These are phyloP conservation scores for Trypanosoma theileri DNA, from an alignment of 208 protist species.

Conservation along the genomic window DNA sequence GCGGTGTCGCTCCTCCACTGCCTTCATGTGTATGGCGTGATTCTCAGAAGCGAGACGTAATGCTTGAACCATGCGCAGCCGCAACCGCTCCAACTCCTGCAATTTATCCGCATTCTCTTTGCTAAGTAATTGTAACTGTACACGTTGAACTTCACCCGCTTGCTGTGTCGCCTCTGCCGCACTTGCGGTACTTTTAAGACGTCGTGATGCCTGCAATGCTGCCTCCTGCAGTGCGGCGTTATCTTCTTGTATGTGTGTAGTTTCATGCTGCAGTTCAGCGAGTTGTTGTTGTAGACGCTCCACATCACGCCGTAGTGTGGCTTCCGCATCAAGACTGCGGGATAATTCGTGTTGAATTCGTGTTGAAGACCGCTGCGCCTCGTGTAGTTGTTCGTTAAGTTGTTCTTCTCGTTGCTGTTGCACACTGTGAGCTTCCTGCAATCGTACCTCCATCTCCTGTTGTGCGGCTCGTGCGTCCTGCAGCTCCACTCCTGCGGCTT, in stretches of 20 bases:
- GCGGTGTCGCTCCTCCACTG: conserved; percentile 81
- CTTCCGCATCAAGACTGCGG: conserved; percentile 16
- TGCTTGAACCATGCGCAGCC: conserved; percentile 61
- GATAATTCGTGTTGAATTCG: conserved; percentile 39
- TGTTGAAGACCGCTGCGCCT: conserved; percentile 28
- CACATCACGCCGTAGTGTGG: conserved; percentile 12
- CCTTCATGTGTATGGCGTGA: conserved; percentile 71
- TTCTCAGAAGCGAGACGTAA: conserved; percentile 71
- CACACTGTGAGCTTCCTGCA: conserved; percentile 40
- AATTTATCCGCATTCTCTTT: conserved; percentile 68
- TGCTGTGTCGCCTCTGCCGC: conserved; percentile 38
- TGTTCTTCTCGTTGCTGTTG: conserved; percentile 32
- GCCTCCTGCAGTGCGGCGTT: conserved; percentile 30
- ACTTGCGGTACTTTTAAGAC: conserved; percentile 26
- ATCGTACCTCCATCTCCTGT: conserved; percentile 56
- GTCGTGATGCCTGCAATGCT: conserved; percentile 16
- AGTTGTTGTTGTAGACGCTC: conserved; percentile 22
- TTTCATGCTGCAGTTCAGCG: conserved; percentile 23
- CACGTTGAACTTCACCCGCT: conserved; percentile 35
- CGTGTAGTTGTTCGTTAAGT: conserved; percentile 26
- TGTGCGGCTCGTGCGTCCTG: conserved; percentile 41
- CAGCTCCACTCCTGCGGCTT: conserved; percentile 33
- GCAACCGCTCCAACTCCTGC: conserved; percentile 72
- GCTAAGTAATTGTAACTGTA: conserved; percentile 56
- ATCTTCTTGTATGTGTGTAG: conserved; percentile 18